phyloP scores from a whole-genome alignment of 257 asterid genomes.

The Salvia rosmarinus region DNA sequence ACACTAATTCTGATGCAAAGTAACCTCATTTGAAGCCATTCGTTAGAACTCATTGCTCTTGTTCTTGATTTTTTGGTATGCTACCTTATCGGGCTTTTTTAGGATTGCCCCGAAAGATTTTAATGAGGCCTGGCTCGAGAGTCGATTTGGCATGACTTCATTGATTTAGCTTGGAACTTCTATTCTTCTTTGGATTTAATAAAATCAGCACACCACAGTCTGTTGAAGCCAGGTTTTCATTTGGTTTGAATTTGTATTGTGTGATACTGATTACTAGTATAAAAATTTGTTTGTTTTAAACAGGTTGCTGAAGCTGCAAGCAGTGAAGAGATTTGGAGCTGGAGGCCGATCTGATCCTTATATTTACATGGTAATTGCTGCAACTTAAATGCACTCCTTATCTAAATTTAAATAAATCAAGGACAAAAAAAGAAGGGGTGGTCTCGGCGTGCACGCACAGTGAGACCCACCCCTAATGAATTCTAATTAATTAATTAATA shows the following conservation, averaged over 20 bases:
- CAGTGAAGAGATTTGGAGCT: conserved; percentile 81
- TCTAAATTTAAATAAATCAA: not conserved
- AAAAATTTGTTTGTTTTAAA: conserved; percentile 27
- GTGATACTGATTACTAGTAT: not conserved
- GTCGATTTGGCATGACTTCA: too few species aligned
- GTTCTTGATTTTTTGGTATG: too few species aligned
- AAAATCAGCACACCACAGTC: too few species aligned
- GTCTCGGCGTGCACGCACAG: too few species aligned
- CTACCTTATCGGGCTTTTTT: too few species aligned
- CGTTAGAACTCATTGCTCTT: too few species aligned
- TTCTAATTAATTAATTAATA: too few species aligned
- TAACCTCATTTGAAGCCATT: not conserved
- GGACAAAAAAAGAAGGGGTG: not conserved
- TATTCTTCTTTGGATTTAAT: too few species aligned
- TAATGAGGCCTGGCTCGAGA: too few species aligned
- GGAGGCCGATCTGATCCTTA: conserved; percentile 91
- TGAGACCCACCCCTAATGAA: too few species aligned
- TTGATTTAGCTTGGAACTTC: too few species aligned
- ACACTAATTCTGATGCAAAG: not conserved
- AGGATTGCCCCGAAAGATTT: too few species aligned
- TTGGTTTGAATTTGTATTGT: not conserved
- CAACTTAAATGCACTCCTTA: not conserved
- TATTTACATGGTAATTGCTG: conserved; percentile 66
- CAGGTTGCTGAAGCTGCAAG: conserved; percentile 76
- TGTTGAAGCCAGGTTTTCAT: not conserved